These are phyloP conservation scores for Populus trichocarpa DNA, from an alignment of 441 rosid species.

Conservation along the genomic window DNA sequence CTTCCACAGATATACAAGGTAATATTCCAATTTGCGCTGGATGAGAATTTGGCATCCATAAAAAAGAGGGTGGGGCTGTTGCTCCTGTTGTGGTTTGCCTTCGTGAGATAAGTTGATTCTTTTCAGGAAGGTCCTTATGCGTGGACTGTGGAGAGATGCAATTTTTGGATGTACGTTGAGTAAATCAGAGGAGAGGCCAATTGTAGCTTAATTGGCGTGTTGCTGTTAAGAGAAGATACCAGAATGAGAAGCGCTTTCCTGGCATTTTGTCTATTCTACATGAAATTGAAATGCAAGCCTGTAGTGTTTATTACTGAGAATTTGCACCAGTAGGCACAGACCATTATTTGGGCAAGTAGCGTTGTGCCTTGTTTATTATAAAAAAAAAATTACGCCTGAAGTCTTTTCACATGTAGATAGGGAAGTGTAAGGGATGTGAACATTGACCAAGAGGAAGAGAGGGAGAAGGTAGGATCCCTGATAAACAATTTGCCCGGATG, in stretches of 20 bases:
- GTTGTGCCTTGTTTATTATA: not conserved
- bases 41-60: not conserved
- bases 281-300: not conserved
- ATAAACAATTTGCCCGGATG: not conserved
- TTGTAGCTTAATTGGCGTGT: not conserved
- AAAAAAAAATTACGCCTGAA: too few species aligned
- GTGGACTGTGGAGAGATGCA: not conserved
- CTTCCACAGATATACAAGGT: not conserved
- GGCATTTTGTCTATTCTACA: not conserved
- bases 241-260: not conserved
- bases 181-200: not conserved
- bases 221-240: not conserved
- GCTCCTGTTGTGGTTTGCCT: not conserved
- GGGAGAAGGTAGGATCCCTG: not conserved
- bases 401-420: too few species aligned
- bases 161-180: not conserved
- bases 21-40: not conserved
- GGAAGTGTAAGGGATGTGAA: too few species aligned
- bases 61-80: not conserved
- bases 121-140: not conserved
- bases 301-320: too few species aligned
- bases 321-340: not conserved
- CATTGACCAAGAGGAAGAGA: too few species aligned
- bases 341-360: not conserved
- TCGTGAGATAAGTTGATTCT: not conserved